Percentiles rank a stretch among this genome's conserved stretches.
These are phyloP conservation scores for Galerina marginata DNA, from an alignment of 768 basidiomycete species.

Conservation along the genomic window DNA sequence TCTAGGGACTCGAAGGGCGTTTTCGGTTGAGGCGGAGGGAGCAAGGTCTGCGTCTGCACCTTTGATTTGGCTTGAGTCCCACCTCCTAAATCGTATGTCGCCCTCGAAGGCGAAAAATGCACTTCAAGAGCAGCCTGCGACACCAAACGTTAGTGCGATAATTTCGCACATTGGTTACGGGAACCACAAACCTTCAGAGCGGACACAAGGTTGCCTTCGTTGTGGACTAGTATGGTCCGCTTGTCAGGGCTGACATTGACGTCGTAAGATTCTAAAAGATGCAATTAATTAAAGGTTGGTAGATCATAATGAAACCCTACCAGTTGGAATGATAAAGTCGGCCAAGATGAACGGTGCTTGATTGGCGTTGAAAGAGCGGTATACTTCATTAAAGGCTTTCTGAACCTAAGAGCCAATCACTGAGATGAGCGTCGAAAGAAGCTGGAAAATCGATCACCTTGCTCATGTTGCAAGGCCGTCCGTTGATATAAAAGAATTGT, in stretches of 20 bases:
- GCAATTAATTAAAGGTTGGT: neutral
- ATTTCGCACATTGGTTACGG: neutral
- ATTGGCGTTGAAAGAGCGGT: slow-evolving; percentile 73
- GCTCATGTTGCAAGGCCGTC: slow-evolving; percentile 79
- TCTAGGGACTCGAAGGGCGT: too few relatives aligned
- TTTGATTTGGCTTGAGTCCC: slow-evolving; percentile 25
- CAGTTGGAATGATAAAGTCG: slow-evolving; percentile 80
- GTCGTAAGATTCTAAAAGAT: slow-evolving; percentile 71
- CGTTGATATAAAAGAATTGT: slow-evolving; percentile 94
- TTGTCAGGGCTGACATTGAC: slow-evolving; percentile 98
- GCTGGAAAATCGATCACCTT: slow-evolving; percentile 62
- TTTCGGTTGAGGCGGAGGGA: slow-evolving; percentile 13
- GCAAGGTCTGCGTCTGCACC: slow-evolving; percentile 23
- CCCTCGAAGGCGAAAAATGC: slow-evolving; percentile 70
- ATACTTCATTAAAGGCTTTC: slow-evolving; percentile 92
- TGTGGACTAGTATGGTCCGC: slow-evolving; percentile 90
- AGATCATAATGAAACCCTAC: slow-evolving; percentile 45
- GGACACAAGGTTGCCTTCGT: slow-evolving; percentile 78
- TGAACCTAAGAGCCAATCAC: slow-evolving; percentile 59
- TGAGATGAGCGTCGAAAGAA: neutral
- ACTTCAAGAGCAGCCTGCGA: slow-evolving; percentile 68
- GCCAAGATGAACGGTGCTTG: slow-evolving; percentile 86
- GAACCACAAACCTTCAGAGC: slow-evolving; percentile 68
- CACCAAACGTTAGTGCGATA: neutral
- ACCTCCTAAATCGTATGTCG: slow-evolving; percentile 65